Evolutionary conservation across 768 basidiomycete genomes (phyloP).

Genomic region (Rhodotorula babjevae): DNA sequence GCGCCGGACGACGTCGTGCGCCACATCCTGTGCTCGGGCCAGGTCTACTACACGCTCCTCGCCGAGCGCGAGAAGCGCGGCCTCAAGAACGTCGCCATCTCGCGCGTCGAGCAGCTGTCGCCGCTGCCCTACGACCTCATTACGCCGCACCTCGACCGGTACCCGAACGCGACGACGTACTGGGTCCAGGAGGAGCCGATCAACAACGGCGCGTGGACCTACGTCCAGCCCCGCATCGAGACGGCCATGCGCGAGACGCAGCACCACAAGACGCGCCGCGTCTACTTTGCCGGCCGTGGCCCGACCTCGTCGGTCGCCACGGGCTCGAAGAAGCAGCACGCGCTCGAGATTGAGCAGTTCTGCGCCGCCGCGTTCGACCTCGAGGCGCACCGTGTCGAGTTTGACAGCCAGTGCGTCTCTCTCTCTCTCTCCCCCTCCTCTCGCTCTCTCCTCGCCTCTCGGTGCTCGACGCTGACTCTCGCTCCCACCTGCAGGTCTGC

Average conservation of each 20-base stretch:
- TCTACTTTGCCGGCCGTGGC: constrained; percentile 85
- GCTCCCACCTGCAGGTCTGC: neutral
- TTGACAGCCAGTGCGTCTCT: neutral
- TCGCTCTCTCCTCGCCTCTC: neutral
- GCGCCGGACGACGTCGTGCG: constrained; percentile 79
- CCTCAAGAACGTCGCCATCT: constrained; percentile 86
- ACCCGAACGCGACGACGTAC: constrained; percentile 70
- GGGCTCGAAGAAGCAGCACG: constrained; percentile 39
- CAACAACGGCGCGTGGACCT: constrained; percentile 97
- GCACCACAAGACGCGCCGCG: constrained; percentile 86
- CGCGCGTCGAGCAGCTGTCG: constrained; percentile 87
- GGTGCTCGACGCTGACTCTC: too few relatives aligned
- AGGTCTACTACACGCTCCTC: constrained; percentile 86
- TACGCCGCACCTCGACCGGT: constrained; percentile 89
- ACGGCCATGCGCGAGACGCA: constrained; percentile 87
- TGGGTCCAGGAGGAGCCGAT: constrained; percentile 74
- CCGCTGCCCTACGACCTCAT: constrained; percentile 95
- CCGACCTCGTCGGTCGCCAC: constrained; percentile 57
- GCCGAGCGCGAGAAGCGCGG: constrained; percentile 80
- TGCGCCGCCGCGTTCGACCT: constrained; percentile 37
- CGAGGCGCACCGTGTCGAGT: constrained; percentile 20
- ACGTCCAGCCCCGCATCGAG: constrained; percentile 59
- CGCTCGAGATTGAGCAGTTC: constrained; percentile 37
- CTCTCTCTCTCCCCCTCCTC: too few relatives aligned
- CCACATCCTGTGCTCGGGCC: constrained; percentile 67